These are phyloP conservation scores for Fistulinella cinereoalba DNA, from an alignment of 1,284 basidiomycete genomes.

Conservation along the genomic window DNA sequence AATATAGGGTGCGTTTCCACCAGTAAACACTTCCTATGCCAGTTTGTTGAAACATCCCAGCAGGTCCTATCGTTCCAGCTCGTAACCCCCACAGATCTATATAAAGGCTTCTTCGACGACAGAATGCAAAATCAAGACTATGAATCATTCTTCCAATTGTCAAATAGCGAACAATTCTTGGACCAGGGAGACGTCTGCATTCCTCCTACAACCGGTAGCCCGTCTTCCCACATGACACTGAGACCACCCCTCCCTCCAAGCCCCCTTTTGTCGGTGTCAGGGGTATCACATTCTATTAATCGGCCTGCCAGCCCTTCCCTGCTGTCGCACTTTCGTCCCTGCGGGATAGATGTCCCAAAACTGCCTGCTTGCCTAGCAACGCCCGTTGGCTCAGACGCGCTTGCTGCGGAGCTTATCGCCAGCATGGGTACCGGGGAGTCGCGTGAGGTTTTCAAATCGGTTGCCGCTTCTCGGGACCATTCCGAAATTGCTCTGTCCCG, in stretches of 20 bases:
- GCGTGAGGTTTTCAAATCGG: slow-evolving; percentile 18
- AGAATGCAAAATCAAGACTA: neutral
- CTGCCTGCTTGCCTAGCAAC: slow-evolving; percentile 40
- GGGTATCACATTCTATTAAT: neutral
- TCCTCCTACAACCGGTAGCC: slow-evolving; percentile 7
- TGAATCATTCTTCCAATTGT: slow-evolving; percentile 8
- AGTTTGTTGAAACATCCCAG: slow-evolving; percentile 7
- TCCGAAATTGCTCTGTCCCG: slow-evolving; percentile 18
- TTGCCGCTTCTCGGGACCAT: neutral
- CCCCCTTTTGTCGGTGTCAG: neutral
- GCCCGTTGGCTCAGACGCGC: slow-evolving; percentile 39
- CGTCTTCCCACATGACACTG: neutral
- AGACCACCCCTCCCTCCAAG: neutral
- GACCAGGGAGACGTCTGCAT: neutral
- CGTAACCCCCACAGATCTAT: slow-evolving; percentile 20
- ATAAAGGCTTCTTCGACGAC: slow-evolving; percentile 9
- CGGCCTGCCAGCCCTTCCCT: slow-evolving; percentile 9
- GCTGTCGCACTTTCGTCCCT: slow-evolving; percentile 32
- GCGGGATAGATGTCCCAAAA: slow-evolving; percentile 41
- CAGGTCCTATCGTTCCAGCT: slow-evolving; percentile 18
- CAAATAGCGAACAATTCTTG: slow-evolving; percentile 8
- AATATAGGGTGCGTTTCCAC: slow-evolving; percentile 17
- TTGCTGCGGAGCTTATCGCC: slow-evolving; percentile 30
- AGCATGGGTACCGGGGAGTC: slow-evolving; percentile 32
- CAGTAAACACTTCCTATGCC: neutral